These are phyloP conservation scores for Suhomyces kunorum DNA, from an alignment of 1,139 yeast species.

Conservation along the genomic window DNA sequence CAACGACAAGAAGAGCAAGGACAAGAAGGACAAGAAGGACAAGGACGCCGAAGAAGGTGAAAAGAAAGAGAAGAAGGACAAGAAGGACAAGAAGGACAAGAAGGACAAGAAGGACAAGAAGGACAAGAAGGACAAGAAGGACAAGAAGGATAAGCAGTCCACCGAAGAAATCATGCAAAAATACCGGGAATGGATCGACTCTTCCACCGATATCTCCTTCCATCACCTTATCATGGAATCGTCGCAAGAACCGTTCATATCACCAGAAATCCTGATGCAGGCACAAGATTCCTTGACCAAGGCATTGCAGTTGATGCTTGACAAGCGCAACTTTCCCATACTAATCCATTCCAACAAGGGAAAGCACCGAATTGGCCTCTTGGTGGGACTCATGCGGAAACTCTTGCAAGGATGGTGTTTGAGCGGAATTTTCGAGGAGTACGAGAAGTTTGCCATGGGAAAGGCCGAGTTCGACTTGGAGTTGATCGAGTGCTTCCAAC, in stretches of 20 bases:
- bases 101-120: conserved; percentile 3
- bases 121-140: conserved; percentile 8
- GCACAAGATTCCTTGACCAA: conserved; percentile 52
- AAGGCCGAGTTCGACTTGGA: conserved; percentile 91
- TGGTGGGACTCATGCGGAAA: conserved; percentile 85
- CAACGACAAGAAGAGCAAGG: conserved; percentile 20
- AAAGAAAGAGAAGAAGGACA: conserved; percentile 23
- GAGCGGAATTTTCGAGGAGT: conserved; percentile 92
- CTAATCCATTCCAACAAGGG: conserved; percentile 93
- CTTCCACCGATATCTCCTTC: conserved; percentile 53
- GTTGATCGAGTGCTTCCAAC: conserved; percentile 52
- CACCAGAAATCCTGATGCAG: conserved; percentile 43
- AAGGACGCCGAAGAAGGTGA: conserved; percentile 38
- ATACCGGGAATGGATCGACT: conserved; percentile 66
- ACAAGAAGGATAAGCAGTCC: conserved; percentile 37
- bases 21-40: conserved; percentile 12
- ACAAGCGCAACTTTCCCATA: conserved; percentile 78
- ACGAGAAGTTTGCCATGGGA: conserved; percentile 88
- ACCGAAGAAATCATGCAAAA: conserved; percentile 40
- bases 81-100: conserved; percentile 41
- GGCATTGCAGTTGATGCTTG: conserved; percentile 65
- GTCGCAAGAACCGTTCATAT: conserved; percentile 74
- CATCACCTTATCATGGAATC: conserved; percentile 66
- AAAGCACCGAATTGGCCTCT: conserved; percentile 88
- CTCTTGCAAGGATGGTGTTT: conserved; percentile 89